These are phyloP conservation scores for Monosporozyma servazzii DNA, from an alignment of 805 yeast genomes.

Conservation along the genomic window DNA sequence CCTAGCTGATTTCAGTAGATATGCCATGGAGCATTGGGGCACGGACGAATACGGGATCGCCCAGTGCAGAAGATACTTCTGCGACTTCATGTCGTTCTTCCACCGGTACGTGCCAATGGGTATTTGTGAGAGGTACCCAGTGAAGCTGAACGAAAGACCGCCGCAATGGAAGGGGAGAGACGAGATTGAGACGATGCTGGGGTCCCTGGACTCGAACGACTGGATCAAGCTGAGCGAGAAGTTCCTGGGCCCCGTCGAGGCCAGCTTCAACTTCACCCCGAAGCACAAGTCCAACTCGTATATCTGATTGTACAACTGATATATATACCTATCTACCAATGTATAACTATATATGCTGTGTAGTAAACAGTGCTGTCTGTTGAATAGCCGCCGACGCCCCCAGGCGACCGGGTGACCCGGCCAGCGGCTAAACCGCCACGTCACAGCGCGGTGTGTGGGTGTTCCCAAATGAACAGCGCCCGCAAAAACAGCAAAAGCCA, in stretches of 20 bases:
- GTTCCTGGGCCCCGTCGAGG: constrained; percentile 84
- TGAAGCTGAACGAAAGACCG: constrained; percentile 86
- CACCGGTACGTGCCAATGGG: constrained; percentile 94
- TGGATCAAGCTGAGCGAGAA: constrained; percentile 95
- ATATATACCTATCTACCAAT: constrained; percentile 23
- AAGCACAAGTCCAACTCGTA: constrained; percentile 90
- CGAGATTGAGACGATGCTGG: constrained; percentile 84
- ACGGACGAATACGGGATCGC: constrained; percentile 90
- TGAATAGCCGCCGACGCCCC: neutral
- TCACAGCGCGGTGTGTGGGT: no score
- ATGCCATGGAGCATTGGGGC: constrained; percentile 95
- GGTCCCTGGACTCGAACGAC: constrained; percentile 75
- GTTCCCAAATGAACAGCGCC: no score
- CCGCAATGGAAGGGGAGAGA: constrained; percentile 88
- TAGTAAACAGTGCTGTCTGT: no score
- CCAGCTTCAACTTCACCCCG: constrained; percentile 70
- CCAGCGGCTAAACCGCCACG: no score
- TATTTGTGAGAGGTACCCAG: constrained; percentile 78
- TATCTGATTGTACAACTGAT: neutral
- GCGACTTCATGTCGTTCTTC: constrained; percentile 90
- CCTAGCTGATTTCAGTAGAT: constrained; percentile 57
- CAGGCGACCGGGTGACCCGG: neutral
- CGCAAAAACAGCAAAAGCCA: neutral
- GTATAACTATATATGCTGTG: neutral
- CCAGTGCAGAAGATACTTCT: constrained; percentile 77